Conservation (phyloP, 495 filamentous ascomycete species). For the Xylaria bambusicola region DNA sequence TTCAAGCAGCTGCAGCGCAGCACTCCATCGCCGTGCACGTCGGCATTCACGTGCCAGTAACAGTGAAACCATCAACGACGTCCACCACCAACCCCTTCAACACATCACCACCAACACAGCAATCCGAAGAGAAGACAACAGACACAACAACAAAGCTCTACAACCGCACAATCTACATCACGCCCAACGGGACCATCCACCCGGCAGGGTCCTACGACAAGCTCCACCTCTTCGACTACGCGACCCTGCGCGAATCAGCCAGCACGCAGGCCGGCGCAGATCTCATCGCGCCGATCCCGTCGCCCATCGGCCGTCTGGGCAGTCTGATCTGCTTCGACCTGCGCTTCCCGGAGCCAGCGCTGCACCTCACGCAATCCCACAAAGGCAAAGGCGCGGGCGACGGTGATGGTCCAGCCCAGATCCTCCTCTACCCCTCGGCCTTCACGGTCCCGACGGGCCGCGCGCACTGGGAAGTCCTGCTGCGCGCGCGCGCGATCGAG, state of each 20-base stretch:
- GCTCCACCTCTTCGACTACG: conserved; percentile 52
- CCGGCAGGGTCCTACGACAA: conserved; percentile 55
- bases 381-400: conserved; percentile 1
- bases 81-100: background rate
- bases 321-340: conserved; percentile 89
- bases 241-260: conserved; percentile 28
- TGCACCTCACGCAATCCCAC: conserved; percentile 62
- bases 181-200: conserved; percentile 38
- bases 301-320: conserved; percentile 72
- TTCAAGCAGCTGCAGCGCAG: conserved; percentile 64
- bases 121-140: conserved; percentile 1
- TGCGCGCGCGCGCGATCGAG: conserved; percentile 85
- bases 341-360: conserved; percentile 77
- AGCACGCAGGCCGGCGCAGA: conserved; percentile 40
- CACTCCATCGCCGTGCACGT: conserved; percentile 75
- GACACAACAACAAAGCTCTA: conserved; percentile 35
- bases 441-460: conserved; percentile 86
- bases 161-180: conserved; percentile 53
- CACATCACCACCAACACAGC: background rate
- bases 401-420: conserved; percentile 52
- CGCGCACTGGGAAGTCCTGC: conserved; percentile 80
- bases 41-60: conserved; percentile 78
- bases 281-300: conserved; percentile 66
- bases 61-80: conserved; percentile 30
- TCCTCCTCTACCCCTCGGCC: conserved; percentile 86